Evolutionary conservation across 495 filamentous ascomycete genomes (phyloP).

Genomic region (Symbiotaphrina buchneri): DNA sequence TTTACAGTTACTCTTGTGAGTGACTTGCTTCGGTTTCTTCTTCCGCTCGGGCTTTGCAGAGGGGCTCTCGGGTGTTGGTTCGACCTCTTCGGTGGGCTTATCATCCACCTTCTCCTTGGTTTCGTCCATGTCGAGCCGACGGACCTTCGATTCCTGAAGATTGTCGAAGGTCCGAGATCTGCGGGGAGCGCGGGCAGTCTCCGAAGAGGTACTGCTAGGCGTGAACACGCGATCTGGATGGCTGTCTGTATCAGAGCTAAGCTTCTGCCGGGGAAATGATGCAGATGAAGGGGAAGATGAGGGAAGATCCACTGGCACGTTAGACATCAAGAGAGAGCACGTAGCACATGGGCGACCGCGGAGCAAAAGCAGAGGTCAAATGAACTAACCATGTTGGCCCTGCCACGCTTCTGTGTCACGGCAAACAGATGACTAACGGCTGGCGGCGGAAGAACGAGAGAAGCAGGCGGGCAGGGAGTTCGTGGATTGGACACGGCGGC

Average conservation of each 20-base stretch:
- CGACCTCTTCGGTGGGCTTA: constrained; percentile 1
- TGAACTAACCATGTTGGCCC: too few species aligned
- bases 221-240: constrained; percentile 1
- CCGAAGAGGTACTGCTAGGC: background rate
- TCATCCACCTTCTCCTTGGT: constrained; percentile 2
- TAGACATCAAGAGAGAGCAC: too few species aligned
- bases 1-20: constrained; percentile 7
- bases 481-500: too few species aligned
- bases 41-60: background rate
- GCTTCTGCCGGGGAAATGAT: background rate
- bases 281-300: background rate
- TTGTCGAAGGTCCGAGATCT: background rate
- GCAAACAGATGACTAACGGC: too few species aligned
- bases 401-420: too few species aligned
- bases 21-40: constrained; percentile 5
- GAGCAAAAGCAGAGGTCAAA: too few species aligned
- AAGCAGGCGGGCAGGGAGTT: too few species aligned
- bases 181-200: background rate
- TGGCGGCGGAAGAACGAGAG: too few species aligned
- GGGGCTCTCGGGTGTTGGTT: background rate
- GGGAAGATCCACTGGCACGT: too few species aligned
- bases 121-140: background rate
- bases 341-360: too few species aligned
- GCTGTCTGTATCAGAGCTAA: constrained; percentile 1
- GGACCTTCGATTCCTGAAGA: too few species aligned